A percentile compares a stretch with the other conserved stretches of the same genome.
phyloP scores from a whole-genome alignment of 768 basidiomycete species.

The Hydnomerulius pinastri region DNA sequence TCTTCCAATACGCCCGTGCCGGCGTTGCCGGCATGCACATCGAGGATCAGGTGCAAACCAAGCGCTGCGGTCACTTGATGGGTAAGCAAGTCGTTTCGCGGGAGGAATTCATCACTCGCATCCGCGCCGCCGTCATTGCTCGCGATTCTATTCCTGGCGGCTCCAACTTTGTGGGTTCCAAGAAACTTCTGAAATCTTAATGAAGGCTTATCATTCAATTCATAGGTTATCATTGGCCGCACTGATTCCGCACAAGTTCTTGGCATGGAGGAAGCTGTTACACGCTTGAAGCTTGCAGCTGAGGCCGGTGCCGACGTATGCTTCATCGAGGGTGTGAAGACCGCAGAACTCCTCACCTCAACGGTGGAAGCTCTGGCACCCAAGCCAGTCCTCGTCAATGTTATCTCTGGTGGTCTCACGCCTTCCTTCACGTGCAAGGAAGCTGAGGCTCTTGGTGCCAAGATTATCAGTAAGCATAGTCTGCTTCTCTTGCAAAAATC shows the following conservation, averaged over 20 bases:
- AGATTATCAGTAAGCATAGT: slow-evolving; percentile 68
- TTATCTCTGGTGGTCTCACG: slow-evolving; percentile 76
- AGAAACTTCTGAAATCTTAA: background rate
- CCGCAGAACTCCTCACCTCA: slow-evolving; percentile 58
- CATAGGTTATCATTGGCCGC: slow-evolving; percentile 68
- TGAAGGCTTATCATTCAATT: background rate
- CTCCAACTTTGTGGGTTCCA: slow-evolving; percentile 63
- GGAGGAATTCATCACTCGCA: slow-evolving; percentile 72
- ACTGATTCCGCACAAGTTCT: slow-evolving; percentile 79
- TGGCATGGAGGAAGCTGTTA: slow-evolving; percentile 76
- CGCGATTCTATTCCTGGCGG: slow-evolving; percentile 74
- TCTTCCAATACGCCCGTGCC: slow-evolving; percentile 65
- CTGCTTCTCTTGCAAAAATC: background rate
- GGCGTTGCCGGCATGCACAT: slow-evolving; percentile 79
- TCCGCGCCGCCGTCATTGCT: slow-evolving; percentile 76
- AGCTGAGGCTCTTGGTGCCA: slow-evolving; percentile 70
- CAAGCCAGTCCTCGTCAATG: slow-evolving; percentile 78
- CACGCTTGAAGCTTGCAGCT: slow-evolving; percentile 66
- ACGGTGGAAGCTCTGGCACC: slow-evolving; percentile 71
- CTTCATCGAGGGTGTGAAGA: slow-evolving; percentile 80
- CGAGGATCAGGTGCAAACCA: slow-evolving; percentile 82
- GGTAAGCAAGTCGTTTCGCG: slow-evolving; percentile 83
- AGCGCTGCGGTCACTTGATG: slow-evolving; percentile 75
- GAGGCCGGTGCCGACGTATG: slow-evolving; percentile 79
- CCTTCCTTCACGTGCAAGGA: slow-evolving; percentile 72